Conservation (phyloP, 192 early-diverging fungal species). For the Phlyctochytrium bullatum region DNA sequence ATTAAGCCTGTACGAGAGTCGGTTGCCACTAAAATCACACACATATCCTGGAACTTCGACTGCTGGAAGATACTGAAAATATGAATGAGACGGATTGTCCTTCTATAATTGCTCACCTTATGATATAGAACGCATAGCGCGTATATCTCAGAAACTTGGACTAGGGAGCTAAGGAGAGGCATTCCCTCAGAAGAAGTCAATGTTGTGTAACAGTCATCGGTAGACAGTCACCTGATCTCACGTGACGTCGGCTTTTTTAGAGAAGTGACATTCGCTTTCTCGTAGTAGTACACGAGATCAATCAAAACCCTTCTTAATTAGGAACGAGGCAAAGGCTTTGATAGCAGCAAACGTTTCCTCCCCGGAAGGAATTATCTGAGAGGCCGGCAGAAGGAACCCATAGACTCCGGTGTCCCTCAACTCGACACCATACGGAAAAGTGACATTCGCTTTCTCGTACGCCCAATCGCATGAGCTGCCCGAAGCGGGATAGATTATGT, state of each 20-base stretch:
- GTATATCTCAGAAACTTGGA: slow-evolving; percentile 1
- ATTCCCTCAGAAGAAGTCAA: too few species aligned
- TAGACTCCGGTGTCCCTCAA: slow-evolving; percentile 48
- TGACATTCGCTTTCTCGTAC: slow-evolving; percentile 50
- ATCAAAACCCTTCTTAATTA: slow-evolving; percentile 4
- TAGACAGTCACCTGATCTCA: too few species aligned
- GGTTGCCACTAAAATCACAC: slow-evolving; percentile 13
- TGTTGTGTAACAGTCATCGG: too few species aligned
- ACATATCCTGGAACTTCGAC: slow-evolving; percentile 1
- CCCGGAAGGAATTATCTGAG: slow-evolving; percentile 49
- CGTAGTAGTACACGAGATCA: too few species aligned
- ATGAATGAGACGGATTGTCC: too few species aligned
- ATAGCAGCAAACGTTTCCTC: slow-evolving; percentile 30
- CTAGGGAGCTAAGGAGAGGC: background rate
- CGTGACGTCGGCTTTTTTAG: too few species aligned
- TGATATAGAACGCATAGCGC: background rate
- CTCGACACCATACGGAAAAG: slow-evolving; percentile 60
- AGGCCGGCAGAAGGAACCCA: slow-evolving; percentile 58
- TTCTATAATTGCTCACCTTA: background rate
- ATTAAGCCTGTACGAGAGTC: slow-evolving; percentile 13
- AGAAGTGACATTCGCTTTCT: too few species aligned
- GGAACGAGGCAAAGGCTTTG: slow-evolving; percentile 13
- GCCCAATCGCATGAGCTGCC: slow-evolving; percentile 61
- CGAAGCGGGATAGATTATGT: slow-evolving; percentile 53
- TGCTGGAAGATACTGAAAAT: slow-evolving; percentile 10